Base-by-base conservation (phyloP, 2,329 filamentous ascomycete species). In the Fusarium penzigii region DNA sequence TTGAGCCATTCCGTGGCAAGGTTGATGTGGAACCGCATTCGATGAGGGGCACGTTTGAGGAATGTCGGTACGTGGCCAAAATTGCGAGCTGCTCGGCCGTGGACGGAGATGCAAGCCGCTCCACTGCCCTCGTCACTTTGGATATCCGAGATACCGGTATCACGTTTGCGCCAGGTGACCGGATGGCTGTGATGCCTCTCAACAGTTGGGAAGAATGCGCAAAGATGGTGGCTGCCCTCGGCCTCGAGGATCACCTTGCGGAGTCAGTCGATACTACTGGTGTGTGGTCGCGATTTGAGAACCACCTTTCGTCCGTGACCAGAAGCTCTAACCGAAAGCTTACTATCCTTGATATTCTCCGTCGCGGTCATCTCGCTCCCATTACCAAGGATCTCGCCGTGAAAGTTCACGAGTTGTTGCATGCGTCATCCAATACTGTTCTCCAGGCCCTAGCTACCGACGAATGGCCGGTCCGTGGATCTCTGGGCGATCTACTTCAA, bases 161-260 rank as follows among this genome's bases (percentile, higher is more conserved):
- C 42, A 81, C 79, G 0, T 82, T 80, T 49, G 71, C 75, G 44
- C 78, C 79, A 0, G 80, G 80, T 0, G 79, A 82, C 47, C 72
- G 78, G 6, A 70, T 83, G 6, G 78, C 79, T 0, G 68, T 83
- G 2, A 82, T 82, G 79, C 78, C 79, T 0, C 71, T 82, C 14
- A 82, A 82, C 50, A 74, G 70, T 49, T 82, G 78, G 79, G 73
- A 75, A 9, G 79, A 82, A 58, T 80, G 77, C 46, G 78, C 78
- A 16, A 82, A 82, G 56, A 76, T 82, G 10, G 78, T 76, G 3
- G 74, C 78, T 0, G 78, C 78, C 0, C 69, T 82, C 2, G 79
- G 79, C 0, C 67, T 82, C 0, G 78, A 78, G 32, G 64, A 71
- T 3, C 72, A 75, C 51, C 70, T 82, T 1, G 74, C 78, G n/a